phyloP scores from a whole-genome alignment of 495 filamentous ascomycete species.

The Achaetomiella virescens region DNA sequence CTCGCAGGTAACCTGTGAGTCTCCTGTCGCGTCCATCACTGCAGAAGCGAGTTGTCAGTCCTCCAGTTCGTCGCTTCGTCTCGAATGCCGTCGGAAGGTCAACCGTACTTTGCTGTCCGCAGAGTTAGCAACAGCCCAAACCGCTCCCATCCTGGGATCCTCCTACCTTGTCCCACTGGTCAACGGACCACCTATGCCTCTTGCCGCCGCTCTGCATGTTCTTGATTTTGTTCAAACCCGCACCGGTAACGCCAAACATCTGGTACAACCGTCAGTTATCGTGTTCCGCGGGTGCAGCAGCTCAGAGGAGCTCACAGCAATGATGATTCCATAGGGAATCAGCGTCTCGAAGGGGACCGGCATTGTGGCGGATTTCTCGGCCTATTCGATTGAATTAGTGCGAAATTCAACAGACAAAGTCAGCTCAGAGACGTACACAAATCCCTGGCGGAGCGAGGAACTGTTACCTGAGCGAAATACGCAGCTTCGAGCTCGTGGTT shows the following conservation, averaged over 20 bases:
- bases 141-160: slow-evolving; percentile 30
- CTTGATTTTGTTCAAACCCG: slow-evolving; percentile 65
- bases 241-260: slow-evolving; percentile 88
- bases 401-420: too few species aligned
- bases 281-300: slow-evolving; percentile 7
- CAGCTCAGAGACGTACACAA: slow-evolving; percentile 16
- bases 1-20: slow-evolving; percentile 78
- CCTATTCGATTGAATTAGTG: slow-evolving; percentile 23
- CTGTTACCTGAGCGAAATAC: slow-evolving; percentile 13
- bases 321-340: slow-evolving; percentile 87
- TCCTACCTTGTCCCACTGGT: slow-evolving; percentile 90
- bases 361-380: slow-evolving; percentile 52
- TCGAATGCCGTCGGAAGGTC: background rate
- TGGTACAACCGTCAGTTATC: slow-evolving; percentile 38
- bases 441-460: slow-evolving; percentile 13
- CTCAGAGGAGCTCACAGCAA: slow-evolving; percentile 56
- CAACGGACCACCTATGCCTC: slow-evolving; percentile 71
- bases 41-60: slow-evolving; percentile 20
- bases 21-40: slow-evolving; percentile 98
- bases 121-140: slow-evolving; percentile 26
- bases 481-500: slow-evolving; percentile 14
- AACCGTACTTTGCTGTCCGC: slow-evolving; percentile 67
- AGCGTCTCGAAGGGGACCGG: slow-evolving; percentile 94
- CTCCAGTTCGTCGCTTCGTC: background rate
- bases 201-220: slow-evolving; percentile 83